Conservation (phyloP, 139 green algal genomes). For the Coelastrella sp. region DNA sequence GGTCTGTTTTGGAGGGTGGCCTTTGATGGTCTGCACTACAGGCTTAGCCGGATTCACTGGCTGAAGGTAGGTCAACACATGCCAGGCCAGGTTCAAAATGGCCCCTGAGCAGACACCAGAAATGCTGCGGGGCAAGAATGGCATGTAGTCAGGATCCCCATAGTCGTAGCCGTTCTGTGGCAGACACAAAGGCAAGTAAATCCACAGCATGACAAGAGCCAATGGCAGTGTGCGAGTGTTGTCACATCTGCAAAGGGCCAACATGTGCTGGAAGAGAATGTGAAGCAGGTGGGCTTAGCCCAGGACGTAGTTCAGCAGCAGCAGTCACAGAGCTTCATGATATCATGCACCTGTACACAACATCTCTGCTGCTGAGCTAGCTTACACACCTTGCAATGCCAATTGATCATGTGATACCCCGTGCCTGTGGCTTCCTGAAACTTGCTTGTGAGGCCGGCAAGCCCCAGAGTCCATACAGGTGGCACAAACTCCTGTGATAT, state of each 20-base stretch:
- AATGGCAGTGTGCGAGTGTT: neutral
- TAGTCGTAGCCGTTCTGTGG: conserved; percentile 28
- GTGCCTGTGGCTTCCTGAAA: neutral
- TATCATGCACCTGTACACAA: neutral
- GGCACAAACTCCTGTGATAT: too few species aligned
- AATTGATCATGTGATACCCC: neutral
- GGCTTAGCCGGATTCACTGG: neutral
- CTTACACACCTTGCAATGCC: neutral
- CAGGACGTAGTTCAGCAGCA: too few species aligned
- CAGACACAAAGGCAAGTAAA: neutral
- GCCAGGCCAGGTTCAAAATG: neutral
- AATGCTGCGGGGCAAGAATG: neutral
- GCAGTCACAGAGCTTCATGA: neutral
- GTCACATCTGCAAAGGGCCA: neutral
- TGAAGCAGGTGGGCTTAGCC: too few species aligned
- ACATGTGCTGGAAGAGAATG: too few species aligned
- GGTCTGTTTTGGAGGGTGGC: neutral
- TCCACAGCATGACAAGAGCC: neutral
- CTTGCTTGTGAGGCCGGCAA: too few species aligned
- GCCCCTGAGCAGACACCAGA: neutral
- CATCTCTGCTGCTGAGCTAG: neutral
- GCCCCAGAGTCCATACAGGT: too few species aligned
- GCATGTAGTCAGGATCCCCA: conserved; percentile 6
- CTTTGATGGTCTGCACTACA: neutral
- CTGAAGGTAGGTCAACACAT: conserved; percentile 13